Percentiles rank a stretch among this genome's conserved stretches.
phyloP scores from a whole-genome alignment of 1,139 yeast species.

The Suhomyces guaymorum region DNA sequence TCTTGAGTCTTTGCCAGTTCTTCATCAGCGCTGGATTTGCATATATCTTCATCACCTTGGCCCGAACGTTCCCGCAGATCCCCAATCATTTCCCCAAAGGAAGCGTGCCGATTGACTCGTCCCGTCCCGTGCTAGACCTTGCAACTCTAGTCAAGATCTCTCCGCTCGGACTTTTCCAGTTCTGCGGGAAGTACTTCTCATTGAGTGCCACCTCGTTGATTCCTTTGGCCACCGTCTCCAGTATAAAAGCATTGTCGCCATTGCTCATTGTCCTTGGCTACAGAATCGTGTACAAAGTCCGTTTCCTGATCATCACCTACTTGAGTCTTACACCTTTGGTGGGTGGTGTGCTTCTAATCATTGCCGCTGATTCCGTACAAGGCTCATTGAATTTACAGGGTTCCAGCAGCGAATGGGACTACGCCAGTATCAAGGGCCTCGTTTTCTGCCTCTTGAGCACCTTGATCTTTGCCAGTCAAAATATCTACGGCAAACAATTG shows the following conservation, averaged over 20 bases:
- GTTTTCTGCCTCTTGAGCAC: constrained; percentile 33
- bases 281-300: constrained; percentile 33
- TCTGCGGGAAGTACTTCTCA: constrained; percentile 39
- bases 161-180: constrained; percentile 44
- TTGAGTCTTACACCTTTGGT: constrained; percentile 39
- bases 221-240: constrained; percentile 42
- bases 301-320: constrained; percentile 37
- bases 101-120: constrained; percentile 27
- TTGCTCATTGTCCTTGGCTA: constrained; percentile 39
- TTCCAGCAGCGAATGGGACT: constrained; percentile 19
- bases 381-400: constrained; percentile 14
- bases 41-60: constrained; percentile 22
- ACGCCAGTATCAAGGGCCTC: constrained; percentile 31
- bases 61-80: constrained; percentile 24
- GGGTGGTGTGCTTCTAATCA: constrained; percentile 40
- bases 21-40: constrained; percentile 38
- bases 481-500: constrained; percentile 44
- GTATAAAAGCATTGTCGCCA: constrained; percentile 44
- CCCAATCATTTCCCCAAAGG: constrained; percentile 31
- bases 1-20: constrained; percentile 52
- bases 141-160: constrained; percentile 29
- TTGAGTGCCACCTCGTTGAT: constrained; percentile 41
- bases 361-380: constrained; percentile 30
- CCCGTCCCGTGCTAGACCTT: constrained; percentile 24
- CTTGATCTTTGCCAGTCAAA: constrained; percentile 41